Evolutionary conservation across 2,329 filamentous ascomycete genomes (phyloP).

Genomic region (Aureobasidium leucospermi): DNA sequence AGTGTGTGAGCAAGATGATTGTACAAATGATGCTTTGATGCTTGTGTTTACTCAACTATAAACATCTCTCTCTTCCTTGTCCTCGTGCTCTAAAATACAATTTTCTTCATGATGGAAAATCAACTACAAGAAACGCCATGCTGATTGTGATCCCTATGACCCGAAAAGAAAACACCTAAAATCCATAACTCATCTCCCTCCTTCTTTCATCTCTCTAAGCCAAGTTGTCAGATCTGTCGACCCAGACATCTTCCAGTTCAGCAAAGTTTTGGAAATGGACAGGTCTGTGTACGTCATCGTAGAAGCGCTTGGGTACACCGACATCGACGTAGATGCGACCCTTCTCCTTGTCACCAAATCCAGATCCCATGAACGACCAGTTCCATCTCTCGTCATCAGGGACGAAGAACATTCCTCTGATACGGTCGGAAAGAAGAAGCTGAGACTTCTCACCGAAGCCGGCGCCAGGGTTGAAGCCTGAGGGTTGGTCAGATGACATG

Average conservation of each 20-base stretch:
- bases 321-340: slow-evolving; percentile 77
- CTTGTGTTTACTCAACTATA: no score
- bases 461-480: slow-evolving; percentile 69
- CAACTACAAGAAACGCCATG: slow-evolving; percentile 6
- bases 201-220: slow-evolving; percentile 45
- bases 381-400: slow-evolving; percentile 91
- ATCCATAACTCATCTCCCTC: not conserved
- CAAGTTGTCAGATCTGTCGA: slow-evolving; percentile 88
- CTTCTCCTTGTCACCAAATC: slow-evolving; percentile 84
- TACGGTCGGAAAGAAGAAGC: slow-evolving; percentile 83
- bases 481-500: slow-evolving; percentile 81
- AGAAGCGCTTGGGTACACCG: slow-evolving; percentile 81
- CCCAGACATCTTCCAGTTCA: slow-evolving; percentile 93
- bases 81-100: not conserved
- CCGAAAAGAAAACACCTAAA: not conserved
- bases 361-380: slow-evolving; percentile 94
- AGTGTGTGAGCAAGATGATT: no score
- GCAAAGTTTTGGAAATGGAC: slow-evolving; percentile 97
- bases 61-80: not conserved
- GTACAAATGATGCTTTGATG: no score
- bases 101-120: not conserved
- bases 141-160: not conserved
- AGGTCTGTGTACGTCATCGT: slow-evolving; percentile 84
- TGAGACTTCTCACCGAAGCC: slow-evolving; percentile 94
- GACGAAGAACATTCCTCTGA: slow-evolving; percentile 91